phyloP scores from a whole-genome alignment of 148 eudicot genomes.

The Rhododendron henanense region DNA sequence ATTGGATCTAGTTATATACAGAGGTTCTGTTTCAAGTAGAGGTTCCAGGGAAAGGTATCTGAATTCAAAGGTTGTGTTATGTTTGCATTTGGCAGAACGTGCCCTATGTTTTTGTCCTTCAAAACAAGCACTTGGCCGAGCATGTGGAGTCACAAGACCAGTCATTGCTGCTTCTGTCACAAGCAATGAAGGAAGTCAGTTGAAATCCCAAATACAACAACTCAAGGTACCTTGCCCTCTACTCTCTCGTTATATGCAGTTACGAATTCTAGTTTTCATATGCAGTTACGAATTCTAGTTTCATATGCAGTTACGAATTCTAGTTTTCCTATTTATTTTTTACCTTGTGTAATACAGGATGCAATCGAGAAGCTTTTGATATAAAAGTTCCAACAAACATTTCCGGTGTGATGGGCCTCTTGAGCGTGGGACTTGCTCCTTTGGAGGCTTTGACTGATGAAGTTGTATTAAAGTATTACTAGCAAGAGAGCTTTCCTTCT shows the following conservation, averaged over 20 bases:
- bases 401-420: constrained; percentile 85
- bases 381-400: constrained; percentile 29
- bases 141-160: constrained; percentile 89
- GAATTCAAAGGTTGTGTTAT: not conserved
- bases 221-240: constrained; percentile 53
- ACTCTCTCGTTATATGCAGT: not conserved
- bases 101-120: constrained; percentile 92
- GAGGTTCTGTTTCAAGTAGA: not conserved
- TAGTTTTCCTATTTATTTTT: not conserved
- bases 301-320: not conserved
- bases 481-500: constrained; percentile 15
- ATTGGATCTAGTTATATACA: not conserved
- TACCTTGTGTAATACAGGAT: constrained; percentile 43
- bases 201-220: constrained; percentile 84
- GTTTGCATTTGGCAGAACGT: constrained; percentile 57
- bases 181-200: constrained; percentile 86
- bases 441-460: constrained; percentile 75
- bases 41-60: not conserved
- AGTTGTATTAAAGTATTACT: constrained; percentile 31
- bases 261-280: not conserved
- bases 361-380: constrained; percentile 93
- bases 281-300: not conserved
- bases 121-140: constrained; percentile 94
- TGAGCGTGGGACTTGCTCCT: constrained; percentile 30
- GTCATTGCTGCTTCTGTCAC: constrained; percentile 98